phyloP scores from a whole-genome alignment of 106 monocot genomes.

The Phalaenopsis equestris region DNA sequence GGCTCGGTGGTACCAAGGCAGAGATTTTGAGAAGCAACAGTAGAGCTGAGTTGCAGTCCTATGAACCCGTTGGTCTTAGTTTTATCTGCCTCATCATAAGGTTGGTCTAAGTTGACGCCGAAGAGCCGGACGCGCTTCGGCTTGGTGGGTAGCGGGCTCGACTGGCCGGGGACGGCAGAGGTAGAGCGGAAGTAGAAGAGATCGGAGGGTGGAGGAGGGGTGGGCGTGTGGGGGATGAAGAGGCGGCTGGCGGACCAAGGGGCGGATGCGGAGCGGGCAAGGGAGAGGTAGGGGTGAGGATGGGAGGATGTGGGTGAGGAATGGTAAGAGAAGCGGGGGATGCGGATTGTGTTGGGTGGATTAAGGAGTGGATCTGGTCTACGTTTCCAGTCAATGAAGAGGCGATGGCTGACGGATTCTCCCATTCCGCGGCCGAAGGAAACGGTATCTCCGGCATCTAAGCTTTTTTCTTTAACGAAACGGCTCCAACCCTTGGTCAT shows the following conservation, averaged over 20 bases:
- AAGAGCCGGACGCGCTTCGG: conserved; percentile 15
- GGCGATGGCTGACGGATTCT: conserved; percentile 18
- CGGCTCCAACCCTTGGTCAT: conserved; percentile 64
- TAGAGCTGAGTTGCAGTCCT: neutral
- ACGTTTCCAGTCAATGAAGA: conserved; percentile 46
- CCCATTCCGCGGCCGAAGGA: conserved; percentile 36
- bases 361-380: neutral
- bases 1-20: neutral
- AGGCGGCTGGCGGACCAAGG: conserved; percentile 1
- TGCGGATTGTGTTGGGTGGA: too few relatives aligned
- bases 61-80: neutral
- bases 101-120: conserved; percentile 16
- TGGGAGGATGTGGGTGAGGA: neutral
- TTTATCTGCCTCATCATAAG: neutral
- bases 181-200: neutral
- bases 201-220: neutral
- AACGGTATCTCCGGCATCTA: conserved; percentile 43
- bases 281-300: neutral
- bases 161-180: neutral
- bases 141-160: neutral
- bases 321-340: neutral
- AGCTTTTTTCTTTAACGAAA: conserved; percentile 45
- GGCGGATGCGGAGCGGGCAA: neutral
- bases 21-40: neutral
- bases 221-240: neutral